Evolutionary conservation across 179 eudicot genomes (phyloP).

Genomic region (Amaranthus tricolor): DNA sequence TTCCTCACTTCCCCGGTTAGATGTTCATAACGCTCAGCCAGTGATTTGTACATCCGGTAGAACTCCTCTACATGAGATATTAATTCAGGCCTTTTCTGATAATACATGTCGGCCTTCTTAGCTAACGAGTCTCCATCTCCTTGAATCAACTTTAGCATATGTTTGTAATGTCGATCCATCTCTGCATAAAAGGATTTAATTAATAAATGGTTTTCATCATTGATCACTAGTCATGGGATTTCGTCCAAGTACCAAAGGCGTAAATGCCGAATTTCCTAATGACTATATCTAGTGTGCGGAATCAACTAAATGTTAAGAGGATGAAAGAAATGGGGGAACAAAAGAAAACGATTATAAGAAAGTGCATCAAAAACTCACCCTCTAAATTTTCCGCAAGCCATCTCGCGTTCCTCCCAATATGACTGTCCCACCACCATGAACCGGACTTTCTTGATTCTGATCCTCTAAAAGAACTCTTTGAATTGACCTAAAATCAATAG

Average conservation of each 20-base stretch:
- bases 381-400: constrained; percentile 84
- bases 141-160: constrained; percentile 40
- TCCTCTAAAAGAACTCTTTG: constrained; percentile 48
- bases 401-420: constrained; percentile 66
- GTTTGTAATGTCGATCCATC: constrained; percentile 48
- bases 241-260: not conserved
- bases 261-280: not conserved
- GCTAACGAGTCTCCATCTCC: constrained; percentile 47
- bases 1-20: constrained; percentile 62
- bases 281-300: not conserved
- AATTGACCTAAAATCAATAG: constrained; percentile 35
- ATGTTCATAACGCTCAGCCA: constrained; percentile 46
- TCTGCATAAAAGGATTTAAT: constrained; percentile 42
- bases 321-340: not conserved
- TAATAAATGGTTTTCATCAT: constrained; percentile 6
- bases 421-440: constrained; percentile 96
- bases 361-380: constrained; percentile 45
- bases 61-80: constrained; percentile 44
- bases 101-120: constrained; percentile 49
- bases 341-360: constrained; percentile 1
- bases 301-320: not conserved
- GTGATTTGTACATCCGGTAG: constrained; percentile 34
- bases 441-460: constrained; percentile 57
- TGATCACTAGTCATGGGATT: not conserved
- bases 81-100: constrained; percentile 40